Evolutionary conservation across 345 rosid genomes (phyloP).

Genomic region (Bruguiera parviflora): DNA sequence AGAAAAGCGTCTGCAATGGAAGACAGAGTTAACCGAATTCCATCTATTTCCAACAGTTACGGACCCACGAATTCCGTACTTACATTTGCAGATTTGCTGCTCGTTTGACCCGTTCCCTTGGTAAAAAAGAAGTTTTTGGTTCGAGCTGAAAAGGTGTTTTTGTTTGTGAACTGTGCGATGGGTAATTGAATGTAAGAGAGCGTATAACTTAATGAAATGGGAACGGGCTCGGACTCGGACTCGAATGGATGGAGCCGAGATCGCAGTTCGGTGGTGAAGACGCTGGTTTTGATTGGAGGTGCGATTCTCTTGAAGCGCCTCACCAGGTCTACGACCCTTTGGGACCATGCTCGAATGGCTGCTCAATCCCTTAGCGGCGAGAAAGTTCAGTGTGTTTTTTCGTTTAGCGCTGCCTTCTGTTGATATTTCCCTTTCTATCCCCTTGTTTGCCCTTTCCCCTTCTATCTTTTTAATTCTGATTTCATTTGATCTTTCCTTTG

Average conservation of each 20-base stretch:
- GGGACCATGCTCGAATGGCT: constrained; percentile 82
- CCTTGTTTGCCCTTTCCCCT: neutral
- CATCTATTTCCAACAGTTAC: neutral
- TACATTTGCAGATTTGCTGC: neutral
- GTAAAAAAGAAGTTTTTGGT: neutral
- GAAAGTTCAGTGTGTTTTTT: constrained; percentile 34
- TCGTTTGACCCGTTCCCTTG: neutral
- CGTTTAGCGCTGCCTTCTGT: neutral
- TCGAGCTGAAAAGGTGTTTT: neutral
- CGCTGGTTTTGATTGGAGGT: constrained; percentile 69
- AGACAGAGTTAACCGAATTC: neutral
- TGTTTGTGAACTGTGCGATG: neutral
- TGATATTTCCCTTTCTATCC: too few relatives aligned
- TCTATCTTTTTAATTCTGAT: neutral
- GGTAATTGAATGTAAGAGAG: constrained; percentile 12
- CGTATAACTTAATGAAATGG: constrained; percentile 2
- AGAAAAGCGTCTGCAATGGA: neutral
- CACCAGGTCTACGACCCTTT: constrained; percentile 84
- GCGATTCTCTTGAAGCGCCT: constrained; percentile 71
- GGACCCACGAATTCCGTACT: neutral
- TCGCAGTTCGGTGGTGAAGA: constrained; percentile 44
- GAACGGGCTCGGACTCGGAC: constrained; percentile 35
- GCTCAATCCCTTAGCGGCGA: constrained; percentile 64
- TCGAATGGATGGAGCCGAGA: constrained; percentile 34
- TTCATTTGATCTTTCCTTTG: constrained; percentile 1